Base-by-base conservation (phyloP, 108 stramenopile species). In the Cyclotella cryptica region DNA sequence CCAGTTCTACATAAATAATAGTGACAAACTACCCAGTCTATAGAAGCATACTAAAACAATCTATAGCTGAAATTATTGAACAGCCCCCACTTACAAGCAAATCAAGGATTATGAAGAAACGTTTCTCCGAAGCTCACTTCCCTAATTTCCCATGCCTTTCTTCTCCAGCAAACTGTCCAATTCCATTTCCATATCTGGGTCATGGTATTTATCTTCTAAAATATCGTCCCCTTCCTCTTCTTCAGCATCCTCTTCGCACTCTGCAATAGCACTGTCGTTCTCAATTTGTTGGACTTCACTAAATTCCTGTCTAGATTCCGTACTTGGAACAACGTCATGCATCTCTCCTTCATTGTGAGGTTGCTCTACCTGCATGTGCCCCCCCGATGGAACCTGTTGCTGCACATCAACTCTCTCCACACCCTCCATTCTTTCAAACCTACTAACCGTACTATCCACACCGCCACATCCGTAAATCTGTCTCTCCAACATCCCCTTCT, bases 401-500 rank as follows among this genome's bases (percentile, higher is more conserved):
- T 51, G 26, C 0, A 3, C 24, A 17, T 17, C n/a, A 0, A 41
- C 27, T 13, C 30, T 19, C 14, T 58, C 59, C 17, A 61, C 14
- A 29, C 30, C 59, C 59, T 61, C 30, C 59, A 41, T 42, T 35
- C 19, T 62, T 26, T 62, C 55, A 57, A 57, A 57, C 55, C 55
- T 57, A 57, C 61, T 21, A 8, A 15, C 30, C 49, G 19, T 10
- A 40, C 74, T 39, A 22, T 19, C 45, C 26, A 28, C 11, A 41
- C 64, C 52, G 21, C 74, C 26, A 59, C 57, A 39, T 26, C 14
- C 35, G 55, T 57, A 21, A 57, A 75, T 57, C 59, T 66, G 30
- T 26, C 61, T 19, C 49, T 75, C 81, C 81, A 82, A 76, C 74
- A 75, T 52, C 57, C 11, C 44, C 81, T 82, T 82, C 69, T 82